Conservation (phyloP, 768 basidiomycete species). For the Leucogyrophana mollusca region DNA sequence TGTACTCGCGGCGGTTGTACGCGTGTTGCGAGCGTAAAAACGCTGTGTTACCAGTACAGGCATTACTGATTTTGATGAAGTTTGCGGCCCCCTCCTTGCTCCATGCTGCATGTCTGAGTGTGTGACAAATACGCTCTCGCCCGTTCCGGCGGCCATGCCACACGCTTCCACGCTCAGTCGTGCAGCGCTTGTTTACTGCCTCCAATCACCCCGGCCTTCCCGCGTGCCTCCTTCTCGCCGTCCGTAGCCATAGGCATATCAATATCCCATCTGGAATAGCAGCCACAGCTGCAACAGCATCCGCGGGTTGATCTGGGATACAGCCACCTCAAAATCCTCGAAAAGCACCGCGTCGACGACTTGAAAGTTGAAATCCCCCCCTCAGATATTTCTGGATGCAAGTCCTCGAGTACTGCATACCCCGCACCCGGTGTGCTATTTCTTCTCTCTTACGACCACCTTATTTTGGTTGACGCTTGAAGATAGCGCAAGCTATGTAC, state of each 20-base stretch:
- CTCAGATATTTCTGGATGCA: slow-evolving; percentile 26
- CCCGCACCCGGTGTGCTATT: slow-evolving; percentile 10
- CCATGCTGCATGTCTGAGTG: slow-evolving; percentile 14
- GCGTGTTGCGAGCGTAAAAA: too few species aligned
- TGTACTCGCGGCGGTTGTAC: too few species aligned
- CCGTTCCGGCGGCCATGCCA: slow-evolving; percentile 20
- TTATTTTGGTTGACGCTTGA: slow-evolving; percentile 22
- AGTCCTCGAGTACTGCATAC: slow-evolving; percentile 7
- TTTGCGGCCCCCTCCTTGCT: slow-evolving; percentile 7
- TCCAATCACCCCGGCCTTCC: slow-evolving; percentile 17
- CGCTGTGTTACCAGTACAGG: too few species aligned
- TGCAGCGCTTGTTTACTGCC: slow-evolving; percentile 9
- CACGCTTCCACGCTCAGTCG: slow-evolving; percentile 18
- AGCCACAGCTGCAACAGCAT: background rate
- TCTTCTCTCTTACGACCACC: slow-evolving; percentile 7
- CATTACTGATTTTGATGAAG: too few species aligned
- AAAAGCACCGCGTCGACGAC: slow-evolving; percentile 33
- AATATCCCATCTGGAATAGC: slow-evolving; percentile 11
- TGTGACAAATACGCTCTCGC: slow-evolving; percentile 13
- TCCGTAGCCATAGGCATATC: slow-evolving; percentile 31
- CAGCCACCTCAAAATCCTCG: slow-evolving; percentile 18
- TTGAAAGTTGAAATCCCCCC: slow-evolving; percentile 3
- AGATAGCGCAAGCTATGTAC: slow-evolving; percentile 2
- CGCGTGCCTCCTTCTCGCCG: slow-evolving; percentile 22
- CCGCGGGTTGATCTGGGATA: slow-evolving; percentile 13